Conservation (phyloP, 192 early-diverging fungal genomes). For the Diversispora eburnea region DNA sequence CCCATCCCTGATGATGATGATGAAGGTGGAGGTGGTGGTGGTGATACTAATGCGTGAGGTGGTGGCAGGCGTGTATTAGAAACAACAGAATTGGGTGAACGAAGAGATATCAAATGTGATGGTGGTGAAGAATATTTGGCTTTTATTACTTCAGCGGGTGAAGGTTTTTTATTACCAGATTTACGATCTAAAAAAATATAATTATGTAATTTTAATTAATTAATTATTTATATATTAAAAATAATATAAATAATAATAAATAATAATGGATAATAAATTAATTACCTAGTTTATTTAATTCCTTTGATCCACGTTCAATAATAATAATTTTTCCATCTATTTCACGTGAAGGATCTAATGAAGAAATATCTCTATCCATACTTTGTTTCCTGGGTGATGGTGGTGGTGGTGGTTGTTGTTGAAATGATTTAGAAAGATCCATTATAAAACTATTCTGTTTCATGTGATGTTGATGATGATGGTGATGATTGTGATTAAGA, state of each 20-base stretch:
- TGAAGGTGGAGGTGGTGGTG: not conserved
- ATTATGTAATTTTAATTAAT: not conserved
- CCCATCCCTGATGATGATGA: not conserved
- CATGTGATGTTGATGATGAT: not conserved
- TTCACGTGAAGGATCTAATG: not conserved
- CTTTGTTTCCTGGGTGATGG: not conserved
- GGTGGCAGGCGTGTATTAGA: conserved; percentile 1
- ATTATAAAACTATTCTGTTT: conserved; percentile 25
- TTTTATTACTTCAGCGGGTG: conserved; percentile 4
- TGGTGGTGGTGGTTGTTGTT: not conserved
- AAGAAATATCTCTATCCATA: not conserved
- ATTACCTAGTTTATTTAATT: conserved; percentile 21
- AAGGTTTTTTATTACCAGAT: not conserved
- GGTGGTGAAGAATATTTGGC: not conserved
- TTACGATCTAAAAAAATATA: not conserved
- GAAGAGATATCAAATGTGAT: not conserved
- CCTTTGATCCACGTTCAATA: conserved; percentile 27
- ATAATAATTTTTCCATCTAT: conserved; percentile 14
- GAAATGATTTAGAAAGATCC: conserved; percentile 10
- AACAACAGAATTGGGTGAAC: not conserved
- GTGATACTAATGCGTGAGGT: not conserved
- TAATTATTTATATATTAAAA: not conserved
- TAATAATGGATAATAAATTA: not conserved
- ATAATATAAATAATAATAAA: not conserved
- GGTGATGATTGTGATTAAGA: not conserved